Evolutionary conservation across 1,284 basidiomycete genomes (phyloP).

Genomic region (Leccinum pachyderme): DNA sequence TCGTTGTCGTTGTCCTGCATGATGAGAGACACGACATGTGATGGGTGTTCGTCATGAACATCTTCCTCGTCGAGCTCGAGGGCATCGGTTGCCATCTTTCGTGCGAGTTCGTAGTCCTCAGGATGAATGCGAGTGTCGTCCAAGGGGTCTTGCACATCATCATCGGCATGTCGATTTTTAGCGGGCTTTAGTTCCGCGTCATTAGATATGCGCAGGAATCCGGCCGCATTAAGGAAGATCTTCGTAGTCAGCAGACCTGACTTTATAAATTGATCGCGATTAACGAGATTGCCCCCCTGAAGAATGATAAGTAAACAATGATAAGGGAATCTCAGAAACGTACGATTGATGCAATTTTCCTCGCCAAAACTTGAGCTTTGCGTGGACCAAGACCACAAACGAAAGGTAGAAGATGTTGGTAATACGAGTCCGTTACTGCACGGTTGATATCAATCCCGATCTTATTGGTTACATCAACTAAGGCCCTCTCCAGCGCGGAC

Average conservation of each 20-base stretch:
- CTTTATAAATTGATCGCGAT: constrained; percentile 84
- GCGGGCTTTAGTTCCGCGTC: constrained; percentile 58
- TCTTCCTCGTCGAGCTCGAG: constrained; percentile 96
- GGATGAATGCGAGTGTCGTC: constrained; percentile 97
- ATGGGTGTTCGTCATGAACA: constrained; percentile 86
- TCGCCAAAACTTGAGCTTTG: constrained; percentile 86
- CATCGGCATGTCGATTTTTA: constrained; percentile 70
- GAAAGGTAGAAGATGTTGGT: constrained; percentile 85
- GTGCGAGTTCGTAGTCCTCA: constrained; percentile 96
- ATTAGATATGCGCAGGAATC: constrained; percentile 86
- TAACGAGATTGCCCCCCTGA: constrained; percentile 81
- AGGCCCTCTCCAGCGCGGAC: constrained; percentile 77
- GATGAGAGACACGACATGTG: constrained; percentile 80
- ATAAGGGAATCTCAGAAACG: constrained; percentile 22
- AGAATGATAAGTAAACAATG: constrained; percentile 8
- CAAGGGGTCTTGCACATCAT: constrained; percentile 82
- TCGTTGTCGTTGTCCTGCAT: constrained; percentile 83
- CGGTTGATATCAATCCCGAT: constrained; percentile 97
- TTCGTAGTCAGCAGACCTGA: constrained; percentile 78
- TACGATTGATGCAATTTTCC: constrained; percentile 77
- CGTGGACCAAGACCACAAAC: constrained; percentile 94
- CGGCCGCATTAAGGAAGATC: constrained; percentile 88
- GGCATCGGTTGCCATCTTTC: constrained; percentile 98
- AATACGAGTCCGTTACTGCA: constrained; percentile 84
- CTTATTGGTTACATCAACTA: constrained; percentile 89